A percentile compares a stretch with the other conserved stretches of the same genome.
Evolutionary conservation across 225 moss, liverwort and hornwort species (phyloP).

Genomic region (Polytrichum formosum): DNA sequence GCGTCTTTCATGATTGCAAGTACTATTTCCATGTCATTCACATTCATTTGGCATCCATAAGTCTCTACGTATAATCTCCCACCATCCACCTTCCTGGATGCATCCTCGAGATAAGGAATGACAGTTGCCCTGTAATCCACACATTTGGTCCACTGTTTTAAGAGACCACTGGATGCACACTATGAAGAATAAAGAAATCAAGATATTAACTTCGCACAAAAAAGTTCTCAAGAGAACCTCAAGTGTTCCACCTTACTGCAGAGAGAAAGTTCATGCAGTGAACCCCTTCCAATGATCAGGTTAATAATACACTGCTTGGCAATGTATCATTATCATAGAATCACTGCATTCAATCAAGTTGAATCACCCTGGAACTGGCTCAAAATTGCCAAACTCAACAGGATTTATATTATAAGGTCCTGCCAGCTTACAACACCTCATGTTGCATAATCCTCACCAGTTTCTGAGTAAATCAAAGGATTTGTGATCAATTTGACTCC

Average conservation of each 20-base stretch:
- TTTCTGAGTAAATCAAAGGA: too few relatives aligned
- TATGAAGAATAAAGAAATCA: not conserved
- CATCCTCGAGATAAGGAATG: conserved; percentile 83
- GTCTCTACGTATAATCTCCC: conserved; percentile 94
- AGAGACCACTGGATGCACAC: not conserved
- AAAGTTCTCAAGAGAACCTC: conserved; percentile 1
- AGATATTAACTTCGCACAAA: not conserved
- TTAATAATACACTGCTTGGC: too few relatives aligned
- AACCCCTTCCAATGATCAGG: too few relatives aligned
- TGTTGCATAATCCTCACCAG: too few relatives aligned
- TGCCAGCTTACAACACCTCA: too few relatives aligned
- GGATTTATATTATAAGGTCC: too few relatives aligned
- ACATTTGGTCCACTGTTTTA: conserved; percentile 22
- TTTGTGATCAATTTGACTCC: too few relatives aligned
- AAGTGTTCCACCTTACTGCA: not conserved
- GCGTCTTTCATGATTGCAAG: conserved; percentile 97
- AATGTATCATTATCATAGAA: too few relatives aligned
- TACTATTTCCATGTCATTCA: conserved; percentile 99
- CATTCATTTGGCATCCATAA: conserved; percentile 99
- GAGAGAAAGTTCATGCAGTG: not conserved
- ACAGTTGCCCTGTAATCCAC: conserved; percentile 63
- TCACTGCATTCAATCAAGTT: too few relatives aligned
- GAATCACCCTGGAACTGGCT: too few relatives aligned
- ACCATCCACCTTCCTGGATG: conserved; percentile 49
- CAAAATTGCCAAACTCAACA: too few relatives aligned